Base-by-base conservation (phyloP, 768 basidiomycete genomes). In the Hypholoma sublateritium region DNA sequence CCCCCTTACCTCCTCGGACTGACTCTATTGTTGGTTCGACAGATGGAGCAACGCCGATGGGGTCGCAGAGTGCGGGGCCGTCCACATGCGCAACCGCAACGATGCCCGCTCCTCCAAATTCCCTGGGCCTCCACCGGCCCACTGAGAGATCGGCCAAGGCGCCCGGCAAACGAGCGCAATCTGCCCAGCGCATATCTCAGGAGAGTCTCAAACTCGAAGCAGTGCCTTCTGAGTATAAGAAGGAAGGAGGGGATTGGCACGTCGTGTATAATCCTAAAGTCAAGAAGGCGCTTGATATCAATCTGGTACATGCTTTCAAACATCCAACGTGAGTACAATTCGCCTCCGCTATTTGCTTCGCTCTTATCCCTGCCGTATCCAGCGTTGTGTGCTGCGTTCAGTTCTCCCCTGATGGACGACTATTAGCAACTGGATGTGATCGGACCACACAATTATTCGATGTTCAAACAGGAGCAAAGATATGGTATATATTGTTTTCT, bases 391-490 rank as follows among this genome's bases (percentile, higher is more conserved):
- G 96, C 70, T 97, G 95, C 67, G 96, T 98, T 17, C 85, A 89
- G 60, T 98, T 98, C 73, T 96, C 94, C 5, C 84, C 90, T 13
- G 94, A 98, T 69, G 96, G 96, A 25, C 91, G 89, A 69, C 91
- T 80, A 63, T 81, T 98, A 34, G 96, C 91, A 4, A 95, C 94
- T 16, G 95, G 95, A 14, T 96, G 92, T 72, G 96, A 97, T 70
- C 80, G 91, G 21, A 92, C 91, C 0, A 94, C 95, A 17, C 96
- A 97, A 70, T 94, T 99, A 57, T 98, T 91, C 68, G 94, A 98
- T 70, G 90, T 89, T 35, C 89, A 91, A 74, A 91, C 93, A 1
- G 96, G 96, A 0, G 69, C 65, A 9, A 93, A 92, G 73, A 90
- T 87, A 17, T 92, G 90, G 95, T 95, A 52, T 36, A 7, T 70